phyloP scores from a whole-genome alignment of 2,329 filamentous ascomycete species.

The Aspergillus sp. region DNA sequence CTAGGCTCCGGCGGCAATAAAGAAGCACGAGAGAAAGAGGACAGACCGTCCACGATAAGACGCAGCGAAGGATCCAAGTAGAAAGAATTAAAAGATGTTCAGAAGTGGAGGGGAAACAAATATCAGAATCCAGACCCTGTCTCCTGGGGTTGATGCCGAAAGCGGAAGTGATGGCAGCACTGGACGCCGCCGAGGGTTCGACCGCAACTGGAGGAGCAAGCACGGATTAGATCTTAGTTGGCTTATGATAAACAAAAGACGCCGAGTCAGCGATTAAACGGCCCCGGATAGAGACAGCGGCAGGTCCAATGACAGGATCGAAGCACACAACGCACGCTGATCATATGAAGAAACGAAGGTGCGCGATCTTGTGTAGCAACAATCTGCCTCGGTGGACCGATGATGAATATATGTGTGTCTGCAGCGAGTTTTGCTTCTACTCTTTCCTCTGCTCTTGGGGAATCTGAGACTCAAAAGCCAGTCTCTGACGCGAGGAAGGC shows the following conservation, averaged over 20 bases:
- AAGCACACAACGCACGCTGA: background rate
- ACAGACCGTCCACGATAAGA: slow-evolving; percentile 2
- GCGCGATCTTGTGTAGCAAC: slow-evolving; percentile 21
- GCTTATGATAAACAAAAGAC: slow-evolving; percentile 17
- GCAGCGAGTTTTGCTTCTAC: background rate
- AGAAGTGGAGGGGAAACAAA: background rate
- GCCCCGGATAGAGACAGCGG: slow-evolving; percentile 12
- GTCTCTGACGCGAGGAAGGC: slow-evolving; percentile 7
- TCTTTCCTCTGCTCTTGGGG: background rate
- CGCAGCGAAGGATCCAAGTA: background rate
- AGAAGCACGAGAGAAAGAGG: background rate
- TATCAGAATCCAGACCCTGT: background rate
- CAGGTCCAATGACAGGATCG: slow-evolving; percentile 13
- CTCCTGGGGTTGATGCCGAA: slow-evolving; percentile 3
- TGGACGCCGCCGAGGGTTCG: background rate
- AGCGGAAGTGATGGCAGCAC: background rate
- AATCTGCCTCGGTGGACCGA: background rate
- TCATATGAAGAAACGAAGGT: slow-evolving; percentile 22
- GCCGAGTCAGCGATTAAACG: slow-evolving; percentile 12
- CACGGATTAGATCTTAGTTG: background rate
- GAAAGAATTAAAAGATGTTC: background rate
- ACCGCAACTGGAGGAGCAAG: background rate
- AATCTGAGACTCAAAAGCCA: background rate
- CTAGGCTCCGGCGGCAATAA: slow-evolving; percentile 8
- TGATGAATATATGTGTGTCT: slow-evolving; percentile 8